Evolutionary conservation across 768 basidiomycete species (phyloP), one percentile per base, ranked within the genome.

Genomic region (Russula abietina): DNA sequence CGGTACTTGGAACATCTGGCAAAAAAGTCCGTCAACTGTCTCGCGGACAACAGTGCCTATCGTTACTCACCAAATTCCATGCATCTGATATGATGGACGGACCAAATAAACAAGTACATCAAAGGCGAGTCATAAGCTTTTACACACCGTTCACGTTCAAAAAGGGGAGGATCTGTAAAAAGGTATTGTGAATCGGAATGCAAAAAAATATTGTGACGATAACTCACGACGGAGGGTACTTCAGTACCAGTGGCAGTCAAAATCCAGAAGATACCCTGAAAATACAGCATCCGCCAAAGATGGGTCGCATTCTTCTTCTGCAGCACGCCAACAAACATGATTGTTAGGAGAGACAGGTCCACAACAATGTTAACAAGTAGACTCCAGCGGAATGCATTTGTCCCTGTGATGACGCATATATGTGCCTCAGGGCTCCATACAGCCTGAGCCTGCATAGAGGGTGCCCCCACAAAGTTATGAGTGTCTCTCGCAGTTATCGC

Each of bases 1-100:
- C 0, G 65, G 65, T 14, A 66, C 65, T 60, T 66, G 62, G 32
- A 66, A 66, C 65, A 66, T 66, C 65, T 66, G 28, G 30, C 26
- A 41, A 12, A 14, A 16, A 48, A 45, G 28, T 46, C 7, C 12
- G 11, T 66, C n/a, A 66, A 24, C 19, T 19, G 26, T 26, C n/a
- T 41, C 39, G 36, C 26, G 5, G n/a, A 55, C 8, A 39, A 9
- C 12, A 4, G 19, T 17, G 24, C 9, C 19, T 28, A 3, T 9
- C 12, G 16, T 32, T 17, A 53, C 59, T 50, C 19, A 66, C 65
- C 45, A 65, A 30, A 43, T 66, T 66, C 65, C 65, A 66, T 50
- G 62, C 36, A 52, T 66, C 65, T 66, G 48, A 19, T 14, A 8
- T 7, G 26, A 41, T 11, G 45, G 53, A 51, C 14, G 26, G 32